These are phyloP conservation scores for Straminergon stramineum DNA, from an alignment of 225 moss, liverwort and hornwort species.

Conservation along the genomic window DNA sequence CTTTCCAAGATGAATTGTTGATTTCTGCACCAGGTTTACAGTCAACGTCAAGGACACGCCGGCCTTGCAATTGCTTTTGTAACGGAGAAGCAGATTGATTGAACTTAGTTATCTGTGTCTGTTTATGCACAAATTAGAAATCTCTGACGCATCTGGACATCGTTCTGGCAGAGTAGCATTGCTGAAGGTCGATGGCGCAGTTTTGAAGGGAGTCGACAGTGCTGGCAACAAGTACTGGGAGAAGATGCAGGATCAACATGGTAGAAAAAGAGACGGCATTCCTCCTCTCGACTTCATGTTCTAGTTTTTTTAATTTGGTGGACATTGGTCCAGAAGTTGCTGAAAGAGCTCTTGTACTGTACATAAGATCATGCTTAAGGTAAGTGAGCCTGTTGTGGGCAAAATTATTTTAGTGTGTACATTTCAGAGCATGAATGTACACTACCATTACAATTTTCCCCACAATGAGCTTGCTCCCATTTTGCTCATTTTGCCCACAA, in stretches of 20 bases:
- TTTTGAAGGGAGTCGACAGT: conserved; percentile 56
- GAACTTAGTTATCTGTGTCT: background rate
- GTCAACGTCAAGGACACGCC: background rate
- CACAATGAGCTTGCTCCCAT: too few relatives aligned
- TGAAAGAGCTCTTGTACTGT: background rate
- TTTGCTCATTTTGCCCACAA: too few relatives aligned
- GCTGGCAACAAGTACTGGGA: conserved; percentile 68
- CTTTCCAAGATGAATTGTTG: background rate
- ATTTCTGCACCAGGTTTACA: background rate
- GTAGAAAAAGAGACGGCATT: conserved; percentile 2
- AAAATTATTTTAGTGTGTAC: too few relatives aligned
- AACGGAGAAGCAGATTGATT: background rate
- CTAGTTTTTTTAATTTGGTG: background rate
- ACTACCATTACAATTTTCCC: background rate
- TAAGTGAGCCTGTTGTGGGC: background rate
- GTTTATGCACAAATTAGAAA: background rate
- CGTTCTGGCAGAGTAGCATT: conserved; percentile 33
- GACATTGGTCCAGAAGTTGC: background rate
- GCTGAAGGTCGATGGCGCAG: conserved; percentile 49
- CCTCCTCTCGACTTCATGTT: background rate
- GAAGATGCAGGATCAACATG: conserved; percentile 56
- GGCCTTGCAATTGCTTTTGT: background rate
- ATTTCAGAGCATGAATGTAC: background rate
- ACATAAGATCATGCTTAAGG: background rate
- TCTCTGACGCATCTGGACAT: background rate